Conservation (phyloP, 441 rosid genomes). For the Gossypium trilobum region DNA sequence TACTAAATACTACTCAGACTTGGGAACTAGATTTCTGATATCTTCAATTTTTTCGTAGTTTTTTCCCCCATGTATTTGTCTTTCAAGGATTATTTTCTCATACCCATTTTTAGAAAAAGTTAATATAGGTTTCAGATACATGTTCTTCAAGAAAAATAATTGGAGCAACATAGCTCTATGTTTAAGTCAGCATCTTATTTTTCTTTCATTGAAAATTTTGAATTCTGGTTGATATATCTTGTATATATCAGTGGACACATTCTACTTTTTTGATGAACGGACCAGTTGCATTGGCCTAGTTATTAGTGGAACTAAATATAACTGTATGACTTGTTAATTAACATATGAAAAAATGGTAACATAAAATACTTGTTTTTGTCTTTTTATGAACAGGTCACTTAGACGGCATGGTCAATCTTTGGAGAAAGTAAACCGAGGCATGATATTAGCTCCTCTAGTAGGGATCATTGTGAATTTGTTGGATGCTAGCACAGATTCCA, state of each 20-base stretch:
- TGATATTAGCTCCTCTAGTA: conserved; percentile 77
- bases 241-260: not conserved
- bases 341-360: not conserved
- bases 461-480: conserved; percentile 84
- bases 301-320: not conserved
- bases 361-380: not conserved
- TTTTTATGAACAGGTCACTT: conserved; percentile 47
- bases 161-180: not conserved
- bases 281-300: not conserved
- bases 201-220: not conserved
- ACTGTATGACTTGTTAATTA: not conserved
- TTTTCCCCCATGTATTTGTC: not conserved
- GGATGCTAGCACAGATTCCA: conserved; percentile 47
- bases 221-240: not conserved
- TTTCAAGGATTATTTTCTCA: not conserved
- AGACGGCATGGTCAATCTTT: conserved; percentile 62
- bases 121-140: not conserved
- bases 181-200: not conserved
- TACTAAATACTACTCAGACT: not conserved
- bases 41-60: not conserved
- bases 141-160: not conserved
- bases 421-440: conserved; percentile 72
- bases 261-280: not conserved
- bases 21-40: not conserved
- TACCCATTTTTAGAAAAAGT: not conserved